These are phyloP conservation scores for Trichoderma sp. DNA, from an alignment of 2,329 filamentous ascomycete species.

Conservation along the genomic window DNA sequence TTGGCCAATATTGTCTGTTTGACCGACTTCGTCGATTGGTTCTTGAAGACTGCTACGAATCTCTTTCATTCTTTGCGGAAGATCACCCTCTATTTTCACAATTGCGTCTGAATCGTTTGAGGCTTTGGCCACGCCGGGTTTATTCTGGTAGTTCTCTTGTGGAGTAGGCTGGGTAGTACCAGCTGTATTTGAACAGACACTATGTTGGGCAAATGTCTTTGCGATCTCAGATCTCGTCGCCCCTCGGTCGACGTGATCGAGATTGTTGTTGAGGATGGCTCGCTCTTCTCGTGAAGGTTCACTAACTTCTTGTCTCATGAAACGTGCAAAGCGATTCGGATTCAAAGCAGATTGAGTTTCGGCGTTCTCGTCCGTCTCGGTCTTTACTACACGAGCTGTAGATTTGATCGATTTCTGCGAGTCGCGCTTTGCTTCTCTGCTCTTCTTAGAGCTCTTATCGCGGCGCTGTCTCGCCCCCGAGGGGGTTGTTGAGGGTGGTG, in stretches of 20 bases:
- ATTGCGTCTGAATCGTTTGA: not conserved
- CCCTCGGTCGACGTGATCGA: not conserved
- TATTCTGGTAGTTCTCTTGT: not conserved
- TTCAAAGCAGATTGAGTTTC: not conserved
- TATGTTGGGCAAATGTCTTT: not conserved
- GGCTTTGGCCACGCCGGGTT: not conserved
- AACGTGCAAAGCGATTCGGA: not conserved
- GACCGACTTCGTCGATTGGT: too few relatives aligned
- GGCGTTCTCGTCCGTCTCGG: not conserved
- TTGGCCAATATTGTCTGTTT: not conserved
- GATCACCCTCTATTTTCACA: not conserved
- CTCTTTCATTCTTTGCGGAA: not conserved
- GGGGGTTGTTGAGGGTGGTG: not conserved
- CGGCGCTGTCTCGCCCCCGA: not conserved
- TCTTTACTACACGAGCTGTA: not conserved
- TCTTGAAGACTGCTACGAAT: too few relatives aligned
- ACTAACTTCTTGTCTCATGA: not conserved
- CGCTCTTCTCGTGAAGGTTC: not conserved
- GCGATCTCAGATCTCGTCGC: not conserved
- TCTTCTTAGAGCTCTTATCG: not conserved
- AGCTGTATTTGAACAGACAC: not conserved
- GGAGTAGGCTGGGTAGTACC: fast-evolving
- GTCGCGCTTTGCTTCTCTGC: not conserved
- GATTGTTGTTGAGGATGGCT: not conserved
- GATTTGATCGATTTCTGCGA: not conserved